A percentile compares a stretch with the other conserved stretches of the same genome.
phyloP scores from a whole-genome alignment of 2,329 filamentous ascomycete species.

The Penicillium crustosum region DNA sequence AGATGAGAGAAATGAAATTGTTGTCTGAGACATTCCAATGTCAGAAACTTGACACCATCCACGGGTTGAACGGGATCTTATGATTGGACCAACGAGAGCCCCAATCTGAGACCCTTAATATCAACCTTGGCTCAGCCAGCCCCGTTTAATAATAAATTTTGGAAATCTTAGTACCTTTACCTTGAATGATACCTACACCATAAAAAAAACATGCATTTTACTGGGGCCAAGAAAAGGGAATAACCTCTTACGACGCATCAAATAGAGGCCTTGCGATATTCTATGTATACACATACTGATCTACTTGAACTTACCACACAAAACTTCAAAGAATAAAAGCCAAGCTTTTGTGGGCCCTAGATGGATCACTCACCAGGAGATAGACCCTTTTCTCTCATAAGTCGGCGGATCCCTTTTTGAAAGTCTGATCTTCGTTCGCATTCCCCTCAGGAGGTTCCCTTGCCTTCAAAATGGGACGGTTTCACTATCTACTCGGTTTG shows the following conservation, averaged over 20 bases:
- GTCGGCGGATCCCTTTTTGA: not conserved
- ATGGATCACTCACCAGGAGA: not conserved
- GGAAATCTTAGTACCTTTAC: not conserved
- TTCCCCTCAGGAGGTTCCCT: not conserved
- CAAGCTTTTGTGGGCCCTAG: conserved; percentile 1
- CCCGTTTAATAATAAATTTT: not conserved
- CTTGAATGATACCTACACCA: not conserved
- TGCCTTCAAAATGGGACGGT: conserved; percentile 5
- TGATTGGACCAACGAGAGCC: conserved; percentile 1
- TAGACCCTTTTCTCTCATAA: not conserved
- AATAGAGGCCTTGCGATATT: not conserved
- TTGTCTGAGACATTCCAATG: not conserved
- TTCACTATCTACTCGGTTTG: conserved; percentile 11
- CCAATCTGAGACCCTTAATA: conserved; percentile 2
- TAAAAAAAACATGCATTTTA: no score
- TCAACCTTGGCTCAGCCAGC: not conserved
- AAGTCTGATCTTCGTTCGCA: not conserved
- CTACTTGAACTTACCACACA: not conserved
- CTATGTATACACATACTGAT: not conserved
- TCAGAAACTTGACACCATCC: not conserved
- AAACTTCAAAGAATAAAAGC: not conserved
- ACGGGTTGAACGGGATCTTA: not conserved
- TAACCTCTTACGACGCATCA: not conserved
- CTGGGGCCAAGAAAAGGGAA: not conserved
- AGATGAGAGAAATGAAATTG: not conserved